Conservation (phyloP, 805 yeast genomes). For the Dipodascus albidus region DNA sequence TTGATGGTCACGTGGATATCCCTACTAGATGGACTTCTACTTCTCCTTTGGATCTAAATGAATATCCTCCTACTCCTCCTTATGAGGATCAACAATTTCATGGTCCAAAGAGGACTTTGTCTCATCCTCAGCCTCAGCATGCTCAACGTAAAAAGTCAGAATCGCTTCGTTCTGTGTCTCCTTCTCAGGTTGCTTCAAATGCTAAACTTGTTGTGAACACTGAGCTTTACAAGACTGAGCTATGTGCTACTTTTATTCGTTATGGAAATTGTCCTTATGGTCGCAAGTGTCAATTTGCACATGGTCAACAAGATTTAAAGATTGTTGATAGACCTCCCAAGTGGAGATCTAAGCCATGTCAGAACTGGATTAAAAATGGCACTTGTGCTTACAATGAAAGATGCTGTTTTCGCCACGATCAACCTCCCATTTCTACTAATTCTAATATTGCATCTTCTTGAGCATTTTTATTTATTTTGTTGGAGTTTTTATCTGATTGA, state of each 20-base stretch:
- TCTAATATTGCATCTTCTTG: conserved; percentile 1
- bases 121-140: conserved; percentile 2
- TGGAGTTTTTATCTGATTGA: background rate
- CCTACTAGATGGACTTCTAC: conserved; percentile 1
- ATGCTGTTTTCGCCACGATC: conserved; percentile 76
- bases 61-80: conserved; percentile 1
- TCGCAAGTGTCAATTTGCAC: conserved; percentile 88
- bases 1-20: background rate
- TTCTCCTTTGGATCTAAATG: background rate
- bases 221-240: conserved; percentile 78
- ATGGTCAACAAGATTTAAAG: conserved; percentile 70
- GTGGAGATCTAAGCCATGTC: conserved; percentile 87
- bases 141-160: background rate
- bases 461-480: background rate
- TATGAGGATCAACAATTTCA: conserved; percentile 2
- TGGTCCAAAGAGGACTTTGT: background rate
- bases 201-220: conserved; percentile 35
- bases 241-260: conserved; percentile 67
- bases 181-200: conserved; percentile 9
- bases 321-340: conserved; percentile 61
- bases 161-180: background rate
- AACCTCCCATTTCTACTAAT: conserved; percentile 8
- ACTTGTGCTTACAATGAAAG: conserved; percentile 81
- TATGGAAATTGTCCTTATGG: conserved; percentile 76
- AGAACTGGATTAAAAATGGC: conserved; percentile 75